Conservation (phyloP, 352 stramenopile species). For the Salisapilia sapeloensis region DNA sequence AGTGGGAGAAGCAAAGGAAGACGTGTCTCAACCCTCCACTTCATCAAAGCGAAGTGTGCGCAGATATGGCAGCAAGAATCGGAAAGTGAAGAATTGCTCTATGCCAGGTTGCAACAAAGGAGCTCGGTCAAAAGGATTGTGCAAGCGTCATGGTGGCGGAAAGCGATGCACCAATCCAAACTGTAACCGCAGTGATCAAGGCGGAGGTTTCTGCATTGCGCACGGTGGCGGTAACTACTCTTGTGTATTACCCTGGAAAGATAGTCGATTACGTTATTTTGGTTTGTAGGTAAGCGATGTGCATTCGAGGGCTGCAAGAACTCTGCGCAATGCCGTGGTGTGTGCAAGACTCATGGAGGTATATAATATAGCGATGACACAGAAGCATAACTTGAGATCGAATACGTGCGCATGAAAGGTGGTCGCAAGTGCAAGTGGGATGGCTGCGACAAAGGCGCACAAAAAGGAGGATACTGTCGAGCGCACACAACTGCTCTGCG, state of each 20-base stretch:
- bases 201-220: slow-evolving; percentile 66
- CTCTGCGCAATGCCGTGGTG: slow-evolving; percentile 56
- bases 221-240: slow-evolving; percentile 38
- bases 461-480: slow-evolving; percentile 51
- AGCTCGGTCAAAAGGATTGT: slow-evolving; percentile 59
- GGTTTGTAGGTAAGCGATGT: slow-evolving; percentile 41
- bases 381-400: background rate
- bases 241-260: background rate
- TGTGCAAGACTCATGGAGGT: slow-evolving; percentile 81
- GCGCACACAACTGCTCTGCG: too few species aligned
- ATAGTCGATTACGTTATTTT: background rate
- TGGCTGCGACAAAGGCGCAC: slow-evolving; percentile 52
- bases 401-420: slow-evolving; percentile 8
- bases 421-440: slow-evolving; percentile 38
- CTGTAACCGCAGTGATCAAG: slow-evolving; percentile 65
- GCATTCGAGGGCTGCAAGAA: slow-evolving; percentile 45
- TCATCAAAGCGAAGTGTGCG: too few species aligned
- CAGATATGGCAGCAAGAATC: too few species aligned
- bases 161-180: slow-evolving; percentile 44
- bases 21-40: too few species aligned
- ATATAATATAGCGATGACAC: slow-evolving; percentile 1
- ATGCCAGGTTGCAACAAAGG: slow-evolving; percentile 55
- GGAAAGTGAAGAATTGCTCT: slow-evolving; percentile 56
- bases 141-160: slow-evolving; percentile 71
- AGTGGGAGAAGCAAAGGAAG: too few species aligned